Conservation (phyloP, 2,329 filamentous ascomycete genomes). For the Fusarium solani-melongenae region DNA sequence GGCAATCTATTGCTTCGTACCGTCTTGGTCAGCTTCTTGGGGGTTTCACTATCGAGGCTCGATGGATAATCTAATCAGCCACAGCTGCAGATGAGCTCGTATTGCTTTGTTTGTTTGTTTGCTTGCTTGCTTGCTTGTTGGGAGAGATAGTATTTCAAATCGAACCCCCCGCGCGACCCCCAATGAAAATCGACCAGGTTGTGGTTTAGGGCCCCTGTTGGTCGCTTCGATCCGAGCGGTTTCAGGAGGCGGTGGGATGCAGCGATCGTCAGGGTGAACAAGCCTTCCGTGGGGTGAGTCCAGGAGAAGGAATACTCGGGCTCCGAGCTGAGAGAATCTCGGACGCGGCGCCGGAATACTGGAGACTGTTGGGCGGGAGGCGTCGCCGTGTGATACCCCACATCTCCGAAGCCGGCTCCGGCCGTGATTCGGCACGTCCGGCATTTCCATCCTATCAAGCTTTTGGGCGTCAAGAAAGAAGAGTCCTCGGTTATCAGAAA, state of each 20-base stretch:
- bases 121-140: neutral
- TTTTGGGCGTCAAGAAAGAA: neutral
- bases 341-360: neutral
- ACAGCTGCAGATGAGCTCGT: neutral
- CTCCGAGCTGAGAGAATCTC: neutral
- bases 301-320: neutral
- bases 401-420: neutral
- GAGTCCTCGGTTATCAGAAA: neutral
- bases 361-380: neutral
- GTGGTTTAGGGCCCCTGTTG: neutral
- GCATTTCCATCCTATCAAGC: neutral
- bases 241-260: slow-evolving; percentile 31
- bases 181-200: neutral
- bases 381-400: neutral
- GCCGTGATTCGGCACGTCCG: neutral
- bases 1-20: neutral
- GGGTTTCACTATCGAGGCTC: neutral
- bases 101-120: neutral
- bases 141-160: neutral
- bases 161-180: neutral
- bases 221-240: slow-evolving; percentile 6
- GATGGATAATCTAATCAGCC: neutral
- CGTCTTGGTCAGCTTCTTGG: neutral
- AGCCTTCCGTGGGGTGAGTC: neutral
- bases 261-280: slow-evolving; percentile 19